Evolutionary conservation across 108 stramenopile genomes (phyloP), one percentile per base, ranked within the genome.

Genomic region (Nitzschia palea): DNA sequence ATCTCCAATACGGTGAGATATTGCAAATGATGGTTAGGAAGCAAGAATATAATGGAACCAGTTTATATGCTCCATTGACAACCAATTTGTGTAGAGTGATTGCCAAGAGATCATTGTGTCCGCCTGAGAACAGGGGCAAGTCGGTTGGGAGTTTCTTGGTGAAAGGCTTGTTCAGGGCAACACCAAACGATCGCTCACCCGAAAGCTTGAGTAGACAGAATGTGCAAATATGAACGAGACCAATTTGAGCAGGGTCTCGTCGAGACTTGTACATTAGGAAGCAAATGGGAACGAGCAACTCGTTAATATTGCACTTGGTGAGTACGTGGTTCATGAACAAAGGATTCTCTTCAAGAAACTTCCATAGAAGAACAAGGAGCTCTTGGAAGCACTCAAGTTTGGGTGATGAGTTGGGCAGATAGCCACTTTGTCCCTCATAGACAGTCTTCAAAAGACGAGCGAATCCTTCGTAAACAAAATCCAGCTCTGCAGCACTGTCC

Each of bases 21-120:
- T 99, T 99, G 84, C 87, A 89, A 8, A 98, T 79, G 6, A 98
- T 93, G 27, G 97, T 97, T 60, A 99, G 70, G 75, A 98, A 97
- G 84, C 97, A 98, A 18, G 87, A 88, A 68, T 97, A 97, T 40
- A 98, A 76, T 1, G 93, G 84, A 9, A 84, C 82, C 58, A 98
- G 63, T 44, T 89, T 81, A 59, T 93, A 89, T 31, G 93, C 82
- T 55, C 96, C 97, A 36, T 90, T 95, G 27, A 98, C 96, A 23
- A 99, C 88, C 62, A 95, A 66, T 77, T 98, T 98, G 87, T 97
- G 96, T 37, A 98, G 67, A 0, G 94, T 95, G 22, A 98, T 87
- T 59, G 93, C 81, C 48, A 99, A 56, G 67, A 99, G 80, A 73
- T 99, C 98, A 23, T 90, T 87, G 77, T 99, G 96, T 61, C 88